These are phyloP conservation scores for Vachellia pachyceras DNA, from an alignment of 306 rosid species.

Conservation along the genomic window DNA sequence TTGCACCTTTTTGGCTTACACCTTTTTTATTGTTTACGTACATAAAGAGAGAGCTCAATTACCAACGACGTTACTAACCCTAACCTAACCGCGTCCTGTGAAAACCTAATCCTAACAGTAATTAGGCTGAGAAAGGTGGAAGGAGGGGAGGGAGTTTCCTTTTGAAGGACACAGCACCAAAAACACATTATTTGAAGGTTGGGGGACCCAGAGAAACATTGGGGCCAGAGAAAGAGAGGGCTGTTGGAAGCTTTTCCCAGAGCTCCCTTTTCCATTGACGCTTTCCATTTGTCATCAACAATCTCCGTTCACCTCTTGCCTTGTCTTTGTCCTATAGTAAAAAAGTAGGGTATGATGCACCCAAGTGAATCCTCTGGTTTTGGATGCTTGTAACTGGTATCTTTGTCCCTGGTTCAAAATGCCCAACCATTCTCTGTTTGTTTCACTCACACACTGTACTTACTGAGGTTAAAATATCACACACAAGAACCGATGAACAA, in stretches of 20 bases:
- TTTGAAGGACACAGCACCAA: not conserved
- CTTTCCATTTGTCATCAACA: constrained; percentile 56
- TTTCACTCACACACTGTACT: not conserved
- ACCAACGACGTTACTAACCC: constrained; percentile 39
- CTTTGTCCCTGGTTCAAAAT: not conserved
- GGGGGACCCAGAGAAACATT: constrained; percentile 33
- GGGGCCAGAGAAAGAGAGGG: constrained; percentile 19
- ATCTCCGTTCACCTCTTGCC: not conserved
- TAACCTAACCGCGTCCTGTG: constrained; percentile 38
- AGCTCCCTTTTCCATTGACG: constrained; percentile 52
- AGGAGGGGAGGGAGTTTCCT: not conserved
- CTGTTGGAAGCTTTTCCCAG: constrained; percentile 46
- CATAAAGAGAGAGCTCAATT: constrained; percentile 36
- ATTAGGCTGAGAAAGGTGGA: too few relatives aligned
- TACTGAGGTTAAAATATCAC: too few relatives aligned
- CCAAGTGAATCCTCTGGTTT: not conserved
- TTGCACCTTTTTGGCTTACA: constrained; percentile 53
- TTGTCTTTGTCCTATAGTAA: not conserved
- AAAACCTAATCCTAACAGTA: constrained; percentile 42
- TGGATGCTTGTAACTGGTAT: not conserved
- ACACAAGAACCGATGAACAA: too few relatives aligned
- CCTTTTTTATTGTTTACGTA: constrained; percentile 26
- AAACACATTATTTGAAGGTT: constrained; percentile 38
- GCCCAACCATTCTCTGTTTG: not conserved
- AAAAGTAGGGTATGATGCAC: not conserved